Conservation (phyloP, 2,329 filamentous ascomycete genomes). For the Fusarium sp. region DNA sequence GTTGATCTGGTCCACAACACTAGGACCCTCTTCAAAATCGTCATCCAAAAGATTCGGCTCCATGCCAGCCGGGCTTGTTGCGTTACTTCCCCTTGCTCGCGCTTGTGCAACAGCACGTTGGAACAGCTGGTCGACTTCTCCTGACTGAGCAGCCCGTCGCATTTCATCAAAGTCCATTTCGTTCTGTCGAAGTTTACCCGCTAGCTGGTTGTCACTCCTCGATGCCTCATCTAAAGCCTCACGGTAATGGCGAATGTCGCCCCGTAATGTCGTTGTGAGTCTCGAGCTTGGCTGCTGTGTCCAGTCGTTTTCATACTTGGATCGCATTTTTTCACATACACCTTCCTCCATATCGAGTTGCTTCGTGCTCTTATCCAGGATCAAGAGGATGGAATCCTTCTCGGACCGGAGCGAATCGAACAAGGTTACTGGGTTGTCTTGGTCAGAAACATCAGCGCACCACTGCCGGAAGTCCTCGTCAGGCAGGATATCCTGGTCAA, state of each 20-base stretch:
- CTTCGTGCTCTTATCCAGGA: slow-evolving; percentile 83
- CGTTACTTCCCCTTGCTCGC: slow-evolving; percentile 70
- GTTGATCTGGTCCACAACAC: slow-evolving; percentile 88
- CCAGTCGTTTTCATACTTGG: slow-evolving; percentile 96
- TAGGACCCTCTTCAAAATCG: slow-evolving; percentile 84
- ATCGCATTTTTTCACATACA: slow-evolving; percentile 98
- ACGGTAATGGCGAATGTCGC: slow-evolving; percentile 87
- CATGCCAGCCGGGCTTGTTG: slow-evolving; percentile 65
- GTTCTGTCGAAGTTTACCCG: slow-evolving; percentile 84
- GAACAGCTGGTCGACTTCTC: slow-evolving; percentile 88
- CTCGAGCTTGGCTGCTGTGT: slow-evolving; percentile 94
- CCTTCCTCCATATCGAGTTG: slow-evolving; percentile 97
- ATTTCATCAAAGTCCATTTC: slow-evolving; percentile 94
- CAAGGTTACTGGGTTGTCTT: slow-evolving; percentile 79
- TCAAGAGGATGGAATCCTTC: slow-evolving; percentile 76
- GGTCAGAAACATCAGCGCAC: slow-evolving; percentile 91
- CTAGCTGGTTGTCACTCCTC: slow-evolving; percentile 85
- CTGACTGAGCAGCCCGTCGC: slow-evolving; percentile 85
- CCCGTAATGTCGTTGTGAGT: slow-evolving; percentile 85
- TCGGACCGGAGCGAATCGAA: slow-evolving; percentile 83
- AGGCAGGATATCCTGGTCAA: slow-evolving; percentile 86
- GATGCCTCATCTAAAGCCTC: slow-evolving; percentile 90
- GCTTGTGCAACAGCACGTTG: slow-evolving; percentile 85
- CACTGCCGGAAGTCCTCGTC: slow-evolving; percentile 93
- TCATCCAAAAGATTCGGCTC: slow-evolving; percentile 90